A percentile compares a stretch with the other conserved stretches of the same genome.
Evolutionary conservation across 768 basidiomycete genomes (phyloP).

Genomic region (Melanogaster broomeanus): DNA sequence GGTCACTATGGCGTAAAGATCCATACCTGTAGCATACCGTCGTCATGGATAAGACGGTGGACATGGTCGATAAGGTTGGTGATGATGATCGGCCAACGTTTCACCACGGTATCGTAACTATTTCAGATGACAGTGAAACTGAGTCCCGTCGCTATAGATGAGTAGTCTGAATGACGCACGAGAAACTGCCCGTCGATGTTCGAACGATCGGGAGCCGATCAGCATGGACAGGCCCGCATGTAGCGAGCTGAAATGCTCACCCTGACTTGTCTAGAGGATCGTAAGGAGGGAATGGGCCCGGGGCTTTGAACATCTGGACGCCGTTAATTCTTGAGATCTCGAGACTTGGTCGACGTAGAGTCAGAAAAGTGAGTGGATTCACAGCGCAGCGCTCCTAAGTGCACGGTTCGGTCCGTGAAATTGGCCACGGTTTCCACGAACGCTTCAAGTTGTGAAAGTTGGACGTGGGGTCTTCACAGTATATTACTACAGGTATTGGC

Average conservation of each 20-base stretch:
- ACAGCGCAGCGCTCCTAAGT: too few relatives aligned
- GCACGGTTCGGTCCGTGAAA: too few relatives aligned
- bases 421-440: too few relatives aligned
- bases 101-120: slow-evolving; percentile 79
- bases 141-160: background rate
- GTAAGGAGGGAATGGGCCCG: slow-evolving; percentile 67
- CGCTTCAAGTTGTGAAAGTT: too few relatives aligned
- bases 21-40: too few relatives aligned
- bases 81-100: slow-evolving; percentile 83
- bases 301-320: slow-evolving; percentile 44
- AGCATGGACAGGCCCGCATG: background rate
- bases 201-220: background rate
- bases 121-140: background rate
- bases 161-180: slow-evolving; percentile 43
- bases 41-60: slow-evolving; percentile 65
- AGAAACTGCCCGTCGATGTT: slow-evolving; percentile 50
- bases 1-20: too few relatives aligned
- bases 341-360: background rate
- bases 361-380: background rate
- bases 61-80: slow-evolving; percentile 79
- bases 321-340: background rate
- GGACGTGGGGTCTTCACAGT: too few relatives aligned
- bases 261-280: slow-evolving; percentile 71
- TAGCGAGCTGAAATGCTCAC: slow-evolving; percentile 38
- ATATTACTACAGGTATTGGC: too few relatives aligned